Base-by-base conservation (phyloP, 2,329 filamentous ascomycete genomes). In the Xylariaceae sp. region DNA sequence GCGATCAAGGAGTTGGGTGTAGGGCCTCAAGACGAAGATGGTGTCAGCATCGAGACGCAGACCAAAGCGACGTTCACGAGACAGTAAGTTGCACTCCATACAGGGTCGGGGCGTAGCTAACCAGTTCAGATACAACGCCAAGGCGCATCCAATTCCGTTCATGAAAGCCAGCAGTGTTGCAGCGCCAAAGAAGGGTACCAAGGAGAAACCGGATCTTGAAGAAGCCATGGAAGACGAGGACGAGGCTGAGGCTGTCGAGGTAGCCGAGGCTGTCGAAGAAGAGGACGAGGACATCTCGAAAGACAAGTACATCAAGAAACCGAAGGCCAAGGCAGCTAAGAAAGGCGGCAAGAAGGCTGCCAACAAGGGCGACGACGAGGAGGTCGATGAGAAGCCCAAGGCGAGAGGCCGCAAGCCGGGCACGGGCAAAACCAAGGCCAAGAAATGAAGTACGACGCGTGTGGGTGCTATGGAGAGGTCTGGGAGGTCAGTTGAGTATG, bases 201-300 rank as follows among this genome's bases (percentile, higher is more conserved):
- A 77, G 58, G 87, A 90, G 30, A 83, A 82, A 41, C 93, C 92
- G 1, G 92, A 98, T 62, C 72, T 98, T 19, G 92, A 98, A 61
- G 92, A 98, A 60, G 92, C 89, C 2, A 82, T 98, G 34, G 89
- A 96, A 31, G 90, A 94, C 47, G 88, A 87, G 5, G 90, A 94
- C 29, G 83, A 80, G 14, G 80, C 70, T n/a, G 78, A 79, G 21
- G 63, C 67, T 18, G 61, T 76, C 1, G 72, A 75, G 22, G 56
- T 65, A 3, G 72, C 63, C 2, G 75, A 77, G 26, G 76, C 70
- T 1, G 80, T 80, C 1, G 83, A 85, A 4, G 81, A 84, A 0
- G 81, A 86, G 10, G 83, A 88, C 33, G 64, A 79, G n/a, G 64
- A 80, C 22, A 58, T 96, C 32, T 87, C 83, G 52, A 94, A 90